Evolutionary conservation across 129 eudicot species (phyloP), one percentile per base, ranked within the genome.

Genomic region (Cynara cardunculus): DNA sequence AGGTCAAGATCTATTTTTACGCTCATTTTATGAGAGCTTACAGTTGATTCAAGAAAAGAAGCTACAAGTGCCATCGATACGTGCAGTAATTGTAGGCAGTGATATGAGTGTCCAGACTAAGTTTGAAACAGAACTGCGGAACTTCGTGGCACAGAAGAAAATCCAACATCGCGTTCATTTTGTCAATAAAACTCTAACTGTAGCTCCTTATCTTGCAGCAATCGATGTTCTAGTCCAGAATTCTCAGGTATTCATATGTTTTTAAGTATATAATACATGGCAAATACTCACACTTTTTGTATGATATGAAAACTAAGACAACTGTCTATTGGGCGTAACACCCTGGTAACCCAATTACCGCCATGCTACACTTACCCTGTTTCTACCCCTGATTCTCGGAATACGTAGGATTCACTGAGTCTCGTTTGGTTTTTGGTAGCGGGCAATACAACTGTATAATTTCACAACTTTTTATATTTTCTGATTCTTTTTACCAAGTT

Each of bases 201-300:
- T 94, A 12, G 88, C 93, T 61, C 98, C 98, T 62, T 94, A 90
- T 87, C 80, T 94, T 46, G 97, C 98, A 74, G 88, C 98, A 26
- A 84, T 94, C 65, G 98, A 94, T 83, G 91, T 94, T 31, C 98
- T 91, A 70, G 98, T 94, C 32, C 98, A 94, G 73, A 94, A 94
- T 75, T 94, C 98, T 69, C 98, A 91, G 97, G 98, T 94, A 76
- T 0, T 44, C 56, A 12, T 44, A 0, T 12, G 8, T 44, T 44
- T 12, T 1, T 0, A 35, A 7, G 14, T 44, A 44, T 2, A 8
- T 41, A 41, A 41, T 12, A 44, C 12, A 44, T 13, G 56, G 56
- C 16, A 44, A 12, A 12, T 11, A 12, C 56, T 44, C 56, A 44
- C 31, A 28, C 31, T 28, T 28, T 28, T 28, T 28, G 31, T 28